Evolutionary conservation across 805 yeast species (phyloP).

Genomic region (Pichia kluyveri): DNA sequence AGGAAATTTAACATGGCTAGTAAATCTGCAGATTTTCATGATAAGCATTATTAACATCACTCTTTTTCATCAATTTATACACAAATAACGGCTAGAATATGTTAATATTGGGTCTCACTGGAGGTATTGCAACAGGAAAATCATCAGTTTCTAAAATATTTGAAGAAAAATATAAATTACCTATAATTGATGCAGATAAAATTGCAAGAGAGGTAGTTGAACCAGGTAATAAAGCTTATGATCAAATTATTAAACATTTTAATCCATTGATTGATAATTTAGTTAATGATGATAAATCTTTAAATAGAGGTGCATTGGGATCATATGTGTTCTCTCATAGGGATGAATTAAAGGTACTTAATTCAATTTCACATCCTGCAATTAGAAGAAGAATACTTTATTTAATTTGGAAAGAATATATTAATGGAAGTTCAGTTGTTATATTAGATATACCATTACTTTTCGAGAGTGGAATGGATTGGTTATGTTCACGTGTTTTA

Average conservation of each 20-base stretch:
- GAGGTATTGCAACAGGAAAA: conserved; percentile 96
- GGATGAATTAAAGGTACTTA: conserved; percentile 49
- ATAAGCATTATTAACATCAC: no score
- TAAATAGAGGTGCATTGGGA: conserved; percentile 75
- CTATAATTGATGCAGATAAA: conserved; percentile 81
- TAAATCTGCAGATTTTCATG: no score
- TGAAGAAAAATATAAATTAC: conserved; percentile 38
- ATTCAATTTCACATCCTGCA: conserved; percentile 81
- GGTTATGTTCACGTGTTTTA: conserved; percentile 60
- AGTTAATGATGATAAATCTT: conserved; percentile 36
- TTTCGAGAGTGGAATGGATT: conserved; percentile 69
- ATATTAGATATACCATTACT: conserved; percentile 84
- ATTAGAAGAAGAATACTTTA: conserved; percentile 59
- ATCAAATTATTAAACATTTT: conserved; percentile 55
- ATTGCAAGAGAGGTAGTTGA: conserved; percentile 80
- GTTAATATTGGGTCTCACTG: conserved; percentile 93
- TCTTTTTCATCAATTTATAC: no score
- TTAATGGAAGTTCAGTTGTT: conserved; percentile 49
- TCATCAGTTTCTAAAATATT: conserved; percentile 73
- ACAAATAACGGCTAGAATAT: conserved; percentile 27
- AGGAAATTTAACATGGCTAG: no score
- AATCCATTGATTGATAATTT: conserved; percentile 42
- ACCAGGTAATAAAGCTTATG: conserved; percentile 70
- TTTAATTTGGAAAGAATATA: conserved; percentile 48
- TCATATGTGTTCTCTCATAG: conserved; percentile 58